Base-by-base conservation (phyloP, 108 stramenopile genomes). In the Cyclotella sp. region DNA sequence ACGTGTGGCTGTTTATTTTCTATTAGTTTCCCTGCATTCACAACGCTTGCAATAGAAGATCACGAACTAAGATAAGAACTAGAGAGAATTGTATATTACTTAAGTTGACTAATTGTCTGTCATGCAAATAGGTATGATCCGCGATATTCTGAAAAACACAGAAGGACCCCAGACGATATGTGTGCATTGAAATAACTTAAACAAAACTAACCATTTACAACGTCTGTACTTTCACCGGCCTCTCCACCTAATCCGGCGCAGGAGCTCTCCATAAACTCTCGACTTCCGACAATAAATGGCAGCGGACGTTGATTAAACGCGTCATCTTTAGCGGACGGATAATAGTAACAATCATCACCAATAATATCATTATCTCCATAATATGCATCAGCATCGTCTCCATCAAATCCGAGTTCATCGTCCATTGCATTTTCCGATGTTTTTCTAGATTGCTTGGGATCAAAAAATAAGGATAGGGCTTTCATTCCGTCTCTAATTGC, bases 251-350 rank as follows among this genome's bases (percentile, higher is more conserved):
- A 66, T 47, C 72, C 72, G 21, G 61, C 63, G 65, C 73, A 74
- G 26, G 52, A 34, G 34, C 76, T 77, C 44, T 78, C 82, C 82
- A 83, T 83, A 49, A 83, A 83, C 58, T 77, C 82, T 19, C 70
- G 43, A 55, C 70, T 72, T 26, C 82, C 82, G 1, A 83, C 64
- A 66, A 79, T 62, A 42, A 78, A 83, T 15, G 82, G 82, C 29
- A 83, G 26, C 18, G 82, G 77, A n/a, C 82, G 43, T 49, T 74
- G 72, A 62, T 83, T 83, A 29, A 83, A 83, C 24, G 14, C 70
- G 62, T 83, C 82, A 8, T 24, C 77, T 10, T 62, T 60, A 5
- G 79, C 75, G 14, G 60, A 70, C 16, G 68, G 75, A 30, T 81
- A 81, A 60, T 58, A 72, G 53, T 81, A 81, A 71, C 75, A 76